These are phyloP conservation scores for Discostella pseudostelligera DNA, from an alignment of 108 stramenopile species.

Conservation along the genomic window DNA sequence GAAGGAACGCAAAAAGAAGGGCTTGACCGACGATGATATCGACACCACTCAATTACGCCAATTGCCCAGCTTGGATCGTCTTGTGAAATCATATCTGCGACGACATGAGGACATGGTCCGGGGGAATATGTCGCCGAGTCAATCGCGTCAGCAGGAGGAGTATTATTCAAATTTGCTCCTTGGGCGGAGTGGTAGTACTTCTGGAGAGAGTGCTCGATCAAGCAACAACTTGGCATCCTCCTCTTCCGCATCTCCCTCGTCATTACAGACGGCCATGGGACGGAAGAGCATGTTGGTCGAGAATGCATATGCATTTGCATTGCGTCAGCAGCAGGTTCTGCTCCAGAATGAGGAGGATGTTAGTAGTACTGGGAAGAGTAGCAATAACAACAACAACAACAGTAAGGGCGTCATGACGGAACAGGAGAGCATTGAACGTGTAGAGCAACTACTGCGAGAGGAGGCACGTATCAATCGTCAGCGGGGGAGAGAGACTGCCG, in stretches of 20 bases:
- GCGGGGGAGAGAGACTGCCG: conserved; percentile 31
- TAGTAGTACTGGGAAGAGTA: too few species aligned
- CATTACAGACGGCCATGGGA: conserved; percentile 60
- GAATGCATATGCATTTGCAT: conserved; percentile 76
- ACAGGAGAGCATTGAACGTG: conserved; percentile 60
- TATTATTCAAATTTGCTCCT: conserved; percentile 71
- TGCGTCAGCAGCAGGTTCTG: conserved; percentile 76
- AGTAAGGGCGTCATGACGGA: conserved; percentile 57
- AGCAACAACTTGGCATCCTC: conserved; percentile 1
- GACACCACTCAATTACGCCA: conserved; percentile 1
- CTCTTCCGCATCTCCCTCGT: conserved; percentile 14
- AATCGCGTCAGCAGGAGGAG: conserved; percentile 42
- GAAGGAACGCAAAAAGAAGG: conserved; percentile 18
- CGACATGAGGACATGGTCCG: conserved; percentile 36
- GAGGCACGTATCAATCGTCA: conserved; percentile 50
- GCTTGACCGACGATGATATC: conserved; percentile 23
- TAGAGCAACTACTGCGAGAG: conserved; percentile 62
- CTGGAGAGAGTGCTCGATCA: neutral
- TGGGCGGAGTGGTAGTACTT: conserved; percentile 39
- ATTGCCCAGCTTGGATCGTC: conserved; percentile 48
- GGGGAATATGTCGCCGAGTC: conserved; percentile 20
- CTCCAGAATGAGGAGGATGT: conserved; percentile 33
- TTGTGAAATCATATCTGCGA: conserved; percentile 61
- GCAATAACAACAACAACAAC: too few species aligned
- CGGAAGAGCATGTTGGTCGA: conserved; percentile 60